Conservation (phyloP, 768 basidiomycete genomes). For the Pleurotus djamor region DNA sequence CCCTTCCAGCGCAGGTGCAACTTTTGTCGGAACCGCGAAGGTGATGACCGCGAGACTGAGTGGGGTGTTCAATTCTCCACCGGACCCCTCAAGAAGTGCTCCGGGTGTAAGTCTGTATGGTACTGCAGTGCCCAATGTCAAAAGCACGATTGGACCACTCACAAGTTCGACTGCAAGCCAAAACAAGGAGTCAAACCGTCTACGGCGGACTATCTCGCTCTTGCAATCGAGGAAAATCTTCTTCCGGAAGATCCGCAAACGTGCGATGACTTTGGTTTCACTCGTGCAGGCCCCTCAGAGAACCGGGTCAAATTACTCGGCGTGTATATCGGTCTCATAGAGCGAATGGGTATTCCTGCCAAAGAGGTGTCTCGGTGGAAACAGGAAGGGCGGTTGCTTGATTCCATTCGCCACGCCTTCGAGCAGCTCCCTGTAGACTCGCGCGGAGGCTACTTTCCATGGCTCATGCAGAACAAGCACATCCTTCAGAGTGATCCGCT, state of each 20-base stretch:
- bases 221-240: conserved; percentile 19
- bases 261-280: conserved; percentile 32
- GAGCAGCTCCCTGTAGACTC: conserved; percentile 15
- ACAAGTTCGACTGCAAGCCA: conserved; percentile 31
- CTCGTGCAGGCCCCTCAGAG: conserved; percentile 12
- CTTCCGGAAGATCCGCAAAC: conserved; percentile 30
- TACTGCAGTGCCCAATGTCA: conserved; percentile 32
- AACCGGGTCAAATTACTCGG: conserved; percentile 22
- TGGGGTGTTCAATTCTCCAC: not conserved
- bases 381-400: conserved; percentile 23
- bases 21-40: not conserved
- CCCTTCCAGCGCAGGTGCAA: not conserved
- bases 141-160: conserved; percentile 21
- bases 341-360: conserved; percentile 14
- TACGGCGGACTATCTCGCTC: conserved; percentile 28
- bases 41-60: not conserved
- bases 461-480: conserved; percentile 31
- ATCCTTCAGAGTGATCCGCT: conserved; percentile 19
- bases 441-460: conserved; percentile 28
- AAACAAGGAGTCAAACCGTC: conserved; percentile 17
- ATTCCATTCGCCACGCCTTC: conserved; percentile 28
- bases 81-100: conserved; percentile 10
- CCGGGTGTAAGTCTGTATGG: conserved; percentile 22
- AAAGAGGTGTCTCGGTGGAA: conserved; percentile 29
- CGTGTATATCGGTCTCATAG: conserved; percentile 26